Evolutionary conservation across 2,329 filamentous ascomycete genomes (phyloP).

Genomic region (Lasiodiplodia gonubiensis): DNA sequence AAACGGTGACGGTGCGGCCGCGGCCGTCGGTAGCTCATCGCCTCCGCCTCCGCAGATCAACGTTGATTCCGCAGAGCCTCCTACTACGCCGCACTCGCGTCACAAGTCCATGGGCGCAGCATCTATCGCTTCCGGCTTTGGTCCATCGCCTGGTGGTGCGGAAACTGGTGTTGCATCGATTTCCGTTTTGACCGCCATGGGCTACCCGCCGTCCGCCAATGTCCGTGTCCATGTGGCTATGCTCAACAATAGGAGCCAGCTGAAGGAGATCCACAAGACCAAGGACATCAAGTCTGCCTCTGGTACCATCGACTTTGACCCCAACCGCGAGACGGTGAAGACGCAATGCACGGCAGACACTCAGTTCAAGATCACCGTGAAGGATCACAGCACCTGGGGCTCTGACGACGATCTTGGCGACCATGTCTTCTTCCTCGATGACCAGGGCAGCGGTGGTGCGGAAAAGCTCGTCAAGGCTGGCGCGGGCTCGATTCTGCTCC

Average conservation of each 20-base stretch:
- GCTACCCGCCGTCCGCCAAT: slow-evolving; percentile 77
- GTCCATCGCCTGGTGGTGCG: slow-evolving; percentile 54
- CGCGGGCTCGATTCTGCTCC: slow-evolving; percentile 71
- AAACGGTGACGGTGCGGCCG: slow-evolving; percentile 34
- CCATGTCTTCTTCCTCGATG: slow-evolving; percentile 87
- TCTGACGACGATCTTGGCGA: slow-evolving; percentile 86
- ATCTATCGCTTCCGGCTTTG: slow-evolving; percentile 48
- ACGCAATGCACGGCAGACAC: slow-evolving; percentile 78
- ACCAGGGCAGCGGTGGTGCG: slow-evolving; percentile 68
- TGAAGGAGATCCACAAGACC: slow-evolving; percentile 86
- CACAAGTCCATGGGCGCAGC: slow-evolving; percentile 45
- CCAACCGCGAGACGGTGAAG: slow-evolving; percentile 73
- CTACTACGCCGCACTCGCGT: slow-evolving; percentile 39
- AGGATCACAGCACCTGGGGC: slow-evolving; percentile 83
- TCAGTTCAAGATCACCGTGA: slow-evolving; percentile 84
- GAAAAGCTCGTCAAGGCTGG: slow-evolving; percentile 80
- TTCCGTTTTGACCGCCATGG: slow-evolving; percentile 76
- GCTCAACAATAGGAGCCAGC: slow-evolving; percentile 56
- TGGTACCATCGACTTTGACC: slow-evolving; percentile 67
- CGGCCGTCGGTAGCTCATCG: slow-evolving; percentile 33
- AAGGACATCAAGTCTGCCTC: slow-evolving; percentile 80
- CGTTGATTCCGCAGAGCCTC: slow-evolving; percentile 35
- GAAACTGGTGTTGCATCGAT: slow-evolving; percentile 80
- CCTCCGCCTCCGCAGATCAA: slow-evolving; percentile 40
- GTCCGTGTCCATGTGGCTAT: slow-evolving; percentile 71